Evolutionary conservation across 768 basidiomycete genomes (phyloP).

Genomic region (Lactarius hatsudake): DNA sequence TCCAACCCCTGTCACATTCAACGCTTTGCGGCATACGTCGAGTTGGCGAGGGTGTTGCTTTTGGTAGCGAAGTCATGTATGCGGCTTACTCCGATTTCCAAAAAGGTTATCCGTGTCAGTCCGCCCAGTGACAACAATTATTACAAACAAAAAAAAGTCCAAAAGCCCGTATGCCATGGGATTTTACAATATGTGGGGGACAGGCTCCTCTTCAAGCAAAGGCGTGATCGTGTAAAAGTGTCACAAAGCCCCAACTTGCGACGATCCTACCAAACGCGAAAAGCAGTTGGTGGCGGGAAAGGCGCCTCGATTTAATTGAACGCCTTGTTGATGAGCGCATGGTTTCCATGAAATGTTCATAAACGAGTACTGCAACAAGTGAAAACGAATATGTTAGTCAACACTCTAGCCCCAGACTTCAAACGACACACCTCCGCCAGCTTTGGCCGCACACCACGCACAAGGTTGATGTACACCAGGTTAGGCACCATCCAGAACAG

Average conservation of each 20-base stretch:
- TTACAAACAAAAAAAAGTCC: background rate
- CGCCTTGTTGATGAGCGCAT: background rate
- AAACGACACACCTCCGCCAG: slow-evolving; percentile 38
- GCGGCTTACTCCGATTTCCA: no score
- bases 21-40: no score
- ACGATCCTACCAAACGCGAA: background rate
- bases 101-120: background rate
- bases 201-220: background rate
- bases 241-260: background rate
- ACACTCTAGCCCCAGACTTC: no score
- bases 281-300: background rate
- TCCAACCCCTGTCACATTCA: no score
- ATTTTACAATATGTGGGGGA: background rate
- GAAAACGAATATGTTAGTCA: no score
- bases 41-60: no score
- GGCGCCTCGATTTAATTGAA: slow-evolving; percentile 3
- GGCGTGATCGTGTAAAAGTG: background rate
- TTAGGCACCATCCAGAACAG: slow-evolving; percentile 68
- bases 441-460: slow-evolving; percentile 38
- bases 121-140: background rate
- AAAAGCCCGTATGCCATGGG: background rate
- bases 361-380: slow-evolving; percentile 32
- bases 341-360: slow-evolving; percentile 32
- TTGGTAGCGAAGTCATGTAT: no score
- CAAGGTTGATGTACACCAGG: slow-evolving; percentile 44